phyloP scores from a whole-genome alignment of 805 yeast genomes.

The Pichia phayaonensis region DNA sequence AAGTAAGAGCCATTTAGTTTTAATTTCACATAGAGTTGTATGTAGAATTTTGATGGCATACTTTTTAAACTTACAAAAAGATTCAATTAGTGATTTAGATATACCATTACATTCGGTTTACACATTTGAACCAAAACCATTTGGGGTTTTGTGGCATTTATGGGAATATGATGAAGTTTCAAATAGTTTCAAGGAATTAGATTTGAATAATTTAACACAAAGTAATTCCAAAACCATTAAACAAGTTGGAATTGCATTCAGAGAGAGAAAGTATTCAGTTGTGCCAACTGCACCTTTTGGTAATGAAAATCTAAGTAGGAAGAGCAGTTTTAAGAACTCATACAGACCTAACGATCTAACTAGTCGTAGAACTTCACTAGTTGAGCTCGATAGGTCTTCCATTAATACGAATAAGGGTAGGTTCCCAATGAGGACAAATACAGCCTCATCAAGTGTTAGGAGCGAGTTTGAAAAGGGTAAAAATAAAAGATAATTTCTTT shows the following conservation, averaged over 20 bases:
- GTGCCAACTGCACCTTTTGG: conserved; percentile 63
- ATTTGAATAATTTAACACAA: conserved; percentile 23
- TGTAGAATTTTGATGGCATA: conserved; percentile 82
- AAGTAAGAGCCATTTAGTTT: conserved; percentile 75
- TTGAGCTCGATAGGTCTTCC: not conserved
- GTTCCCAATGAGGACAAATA: not conserved
- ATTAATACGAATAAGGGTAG: not conserved
- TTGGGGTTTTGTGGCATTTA: conserved; percentile 89
- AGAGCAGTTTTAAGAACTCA: conserved; percentile 2
- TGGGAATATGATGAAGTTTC: conserved; percentile 75
- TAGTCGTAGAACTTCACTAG: not conserved
- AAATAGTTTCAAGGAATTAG: conserved; percentile 72
- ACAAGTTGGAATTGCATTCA: conserved; percentile 63
- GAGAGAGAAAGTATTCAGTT: conserved; percentile 64
- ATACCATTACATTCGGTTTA: conserved; percentile 90
- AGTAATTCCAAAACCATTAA: conserved; percentile 53
- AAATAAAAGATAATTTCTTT: not conserved
- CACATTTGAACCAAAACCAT: conserved; percentile 86
- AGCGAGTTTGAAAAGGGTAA: not conserved
- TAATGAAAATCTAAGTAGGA: not conserved
- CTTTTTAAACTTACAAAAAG: conserved; percentile 73
- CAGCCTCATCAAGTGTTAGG: not conserved
- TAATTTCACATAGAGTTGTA: conserved; percentile 87
- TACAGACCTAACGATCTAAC: not conserved
- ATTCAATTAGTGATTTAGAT: conserved; percentile 80